Conservation (phyloP, 441 rosid species). For the Brassica balearica region DNA sequence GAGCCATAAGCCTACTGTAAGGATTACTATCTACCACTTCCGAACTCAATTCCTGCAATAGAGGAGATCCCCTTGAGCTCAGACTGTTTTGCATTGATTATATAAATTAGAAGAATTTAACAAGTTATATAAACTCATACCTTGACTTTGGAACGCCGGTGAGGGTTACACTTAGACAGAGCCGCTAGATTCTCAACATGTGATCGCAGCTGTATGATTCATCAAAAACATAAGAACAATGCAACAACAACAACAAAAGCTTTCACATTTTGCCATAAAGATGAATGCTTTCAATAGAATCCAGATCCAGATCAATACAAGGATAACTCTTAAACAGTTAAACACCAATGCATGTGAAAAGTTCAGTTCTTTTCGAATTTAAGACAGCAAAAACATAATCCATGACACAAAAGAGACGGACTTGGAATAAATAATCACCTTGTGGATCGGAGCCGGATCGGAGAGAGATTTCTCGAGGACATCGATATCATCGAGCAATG, state of each 20-base stretch:
- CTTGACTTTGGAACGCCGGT: conserved; percentile 81
- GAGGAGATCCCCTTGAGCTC: not conserved
- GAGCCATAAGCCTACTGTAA: conserved; percentile 98
- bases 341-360: no score
- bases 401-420: no score
- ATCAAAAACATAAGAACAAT: no score
- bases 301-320: conserved; percentile 1
- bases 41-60: conserved; percentile 89
- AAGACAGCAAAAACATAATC: no score
- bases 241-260: not conserved
- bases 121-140: conserved; percentile 42
- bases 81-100: not conserved
- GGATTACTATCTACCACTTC: conserved; percentile 98
- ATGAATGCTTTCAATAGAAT: conserved; percentile 8
- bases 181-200: conserved; percentile 61
- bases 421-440: conserved; percentile 41
- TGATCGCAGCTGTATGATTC: conserved; percentile 54
- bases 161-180: conserved; percentile 61
- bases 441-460: conserved; percentile 63
- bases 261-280: not conserved
- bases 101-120: conserved; percentile 9
- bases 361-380: no score
- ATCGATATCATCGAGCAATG: conserved; percentile 65
- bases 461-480: conserved; percentile 59
- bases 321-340: no score